Evolutionary conservation across 192 early-diverging fungal species (phyloP).

Genomic region (Backusella parvicylindrica): DNA sequence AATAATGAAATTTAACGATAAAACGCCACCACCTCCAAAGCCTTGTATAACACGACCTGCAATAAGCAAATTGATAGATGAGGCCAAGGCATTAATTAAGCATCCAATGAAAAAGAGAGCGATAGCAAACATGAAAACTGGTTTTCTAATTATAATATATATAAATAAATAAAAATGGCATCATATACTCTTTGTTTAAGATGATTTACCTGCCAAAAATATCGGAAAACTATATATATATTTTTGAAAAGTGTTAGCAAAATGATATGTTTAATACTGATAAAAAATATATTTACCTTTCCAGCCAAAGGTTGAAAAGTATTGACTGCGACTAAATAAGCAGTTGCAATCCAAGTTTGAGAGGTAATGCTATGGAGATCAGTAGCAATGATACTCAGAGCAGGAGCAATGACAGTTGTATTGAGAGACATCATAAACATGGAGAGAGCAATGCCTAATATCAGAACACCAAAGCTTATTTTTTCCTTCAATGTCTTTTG

Average conservation of each 20-base stretch:
- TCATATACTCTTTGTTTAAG: not conserved
- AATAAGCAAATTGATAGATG: slow-evolving; percentile 64
- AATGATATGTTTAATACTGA: too few species aligned
- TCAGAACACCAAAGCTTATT: not conserved
- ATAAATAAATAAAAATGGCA: not conserved
- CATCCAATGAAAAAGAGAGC: slow-evolving; percentile 44
- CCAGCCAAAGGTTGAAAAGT: slow-evolving; percentile 26
- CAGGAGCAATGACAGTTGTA: slow-evolving; percentile 31
- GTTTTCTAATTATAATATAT: slow-evolving; percentile 15
- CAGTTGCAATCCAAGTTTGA: slow-evolving; percentile 34
- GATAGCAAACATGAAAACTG: slow-evolving; percentile 22
- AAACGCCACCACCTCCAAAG: slow-evolving; percentile 63
- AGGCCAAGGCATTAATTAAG: slow-evolving; percentile 51
- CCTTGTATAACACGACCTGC: slow-evolving; percentile 58
- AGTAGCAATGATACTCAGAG: slow-evolving; percentile 29
- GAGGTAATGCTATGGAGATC: slow-evolving; percentile 9
- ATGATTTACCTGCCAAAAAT: not conserved
- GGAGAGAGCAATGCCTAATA: slow-evolving; percentile 14
- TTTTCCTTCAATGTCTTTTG: not conserved
- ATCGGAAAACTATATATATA: not conserved
- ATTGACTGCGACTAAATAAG: slow-evolving; percentile 29
- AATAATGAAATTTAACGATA: slow-evolving; percentile 61
- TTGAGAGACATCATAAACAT: slow-evolving; percentile 36
- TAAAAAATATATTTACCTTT: slow-evolving; percentile 11
- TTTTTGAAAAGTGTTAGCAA: not conserved